Conservation (phyloP, 2,329 filamentous ascomycete species). For the Phaeosphaeriaceae sp. region DNA sequence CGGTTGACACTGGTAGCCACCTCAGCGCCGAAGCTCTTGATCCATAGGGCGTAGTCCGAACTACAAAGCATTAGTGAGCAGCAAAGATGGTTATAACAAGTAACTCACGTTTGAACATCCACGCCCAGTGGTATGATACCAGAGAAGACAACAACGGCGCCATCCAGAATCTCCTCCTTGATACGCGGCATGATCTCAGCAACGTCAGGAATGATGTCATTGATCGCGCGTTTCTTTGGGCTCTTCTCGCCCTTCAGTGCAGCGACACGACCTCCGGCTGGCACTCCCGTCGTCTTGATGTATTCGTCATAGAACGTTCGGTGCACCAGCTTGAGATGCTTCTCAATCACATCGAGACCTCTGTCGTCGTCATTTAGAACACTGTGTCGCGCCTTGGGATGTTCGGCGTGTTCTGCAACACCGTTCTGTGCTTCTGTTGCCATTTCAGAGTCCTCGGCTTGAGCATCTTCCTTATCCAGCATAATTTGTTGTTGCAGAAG, state of each 20-base stretch:
- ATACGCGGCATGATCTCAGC: slow-evolving; percentile 83
- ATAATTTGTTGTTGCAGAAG: slow-evolving; percentile 91
- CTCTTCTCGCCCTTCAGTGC: slow-evolving; percentile 61
- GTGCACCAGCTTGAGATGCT: slow-evolving; percentile 79
- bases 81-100: too few species aligned
- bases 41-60: slow-evolving; percentile 88
- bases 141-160: slow-evolving; percentile 83
- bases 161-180: slow-evolving; percentile 78
- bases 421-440: slow-evolving; percentile 50
- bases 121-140: slow-evolving; percentile 86
- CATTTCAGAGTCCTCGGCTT: slow-evolving; percentile 59
- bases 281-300: slow-evolving; percentile 61
- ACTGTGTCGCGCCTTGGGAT: slow-evolving; percentile 69
- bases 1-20: slow-evolving; percentile 66
- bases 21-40: slow-evolving; percentile 82
- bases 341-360: slow-evolving; percentile 79
- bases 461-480: slow-evolving; percentile 84
- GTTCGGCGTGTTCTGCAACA: slow-evolving; percentile 40
- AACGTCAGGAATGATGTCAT: slow-evolving; percentile 78
- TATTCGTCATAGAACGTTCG: slow-evolving; percentile 83
- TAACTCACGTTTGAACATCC: slow-evolving; percentile 68
- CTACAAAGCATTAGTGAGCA: slow-evolving; percentile 37
- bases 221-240: slow-evolving; percentile 56
- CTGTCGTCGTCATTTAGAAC: slow-evolving; percentile 87
- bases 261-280: slow-evolving; percentile 56